Conservation (phyloP, 371 early-diverging fungal species). For the Apophysomyces ossiformis region DNA sequence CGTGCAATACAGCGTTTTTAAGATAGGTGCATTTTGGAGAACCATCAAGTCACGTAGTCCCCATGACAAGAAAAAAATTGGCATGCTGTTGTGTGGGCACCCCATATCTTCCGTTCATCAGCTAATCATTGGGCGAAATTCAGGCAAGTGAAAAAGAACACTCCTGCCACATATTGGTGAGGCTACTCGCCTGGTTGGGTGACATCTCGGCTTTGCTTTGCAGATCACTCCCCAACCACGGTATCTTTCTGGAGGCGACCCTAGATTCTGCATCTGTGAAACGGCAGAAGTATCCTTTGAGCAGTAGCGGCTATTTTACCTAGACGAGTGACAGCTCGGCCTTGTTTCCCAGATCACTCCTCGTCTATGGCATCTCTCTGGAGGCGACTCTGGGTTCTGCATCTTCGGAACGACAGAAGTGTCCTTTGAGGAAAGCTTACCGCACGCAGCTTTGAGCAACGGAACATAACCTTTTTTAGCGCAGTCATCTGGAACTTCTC, state of each 20-base stretch:
- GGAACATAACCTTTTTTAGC: background rate
- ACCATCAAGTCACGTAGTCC: too few species aligned
- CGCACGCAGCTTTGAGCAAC: background rate
- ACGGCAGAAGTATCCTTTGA: conserved; percentile 7
- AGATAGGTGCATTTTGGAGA: too few species aligned
- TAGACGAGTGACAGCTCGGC: conserved; percentile 3
- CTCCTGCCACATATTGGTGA: background rate
- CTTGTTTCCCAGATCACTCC: background rate
- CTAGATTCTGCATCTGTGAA: background rate
- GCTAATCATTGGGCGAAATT: background rate
- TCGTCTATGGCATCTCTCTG: conserved; percentile 3
- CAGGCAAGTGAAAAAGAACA: background rate
- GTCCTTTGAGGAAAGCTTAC: conserved; percentile 3
- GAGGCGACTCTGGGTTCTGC: conserved; percentile 1
- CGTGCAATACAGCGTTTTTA: too few species aligned
- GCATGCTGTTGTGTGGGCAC: too few species aligned
- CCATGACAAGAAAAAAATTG: too few species aligned
- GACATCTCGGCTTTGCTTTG: background rate
- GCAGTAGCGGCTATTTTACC: too few species aligned
- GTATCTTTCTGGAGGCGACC: background rate
- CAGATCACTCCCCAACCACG: conserved; percentile 4
- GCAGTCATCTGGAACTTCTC: background rate
- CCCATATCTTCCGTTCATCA: background rate
- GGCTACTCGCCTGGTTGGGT: background rate
- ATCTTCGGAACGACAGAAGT: conserved; percentile 2